Percentiles rank a stretch among this genome's conserved stretches.
Evolutionary conservation across 1,284 basidiomycete genomes (phyloP).

Genomic region (Boletellus dicymbophilus): DNA sequence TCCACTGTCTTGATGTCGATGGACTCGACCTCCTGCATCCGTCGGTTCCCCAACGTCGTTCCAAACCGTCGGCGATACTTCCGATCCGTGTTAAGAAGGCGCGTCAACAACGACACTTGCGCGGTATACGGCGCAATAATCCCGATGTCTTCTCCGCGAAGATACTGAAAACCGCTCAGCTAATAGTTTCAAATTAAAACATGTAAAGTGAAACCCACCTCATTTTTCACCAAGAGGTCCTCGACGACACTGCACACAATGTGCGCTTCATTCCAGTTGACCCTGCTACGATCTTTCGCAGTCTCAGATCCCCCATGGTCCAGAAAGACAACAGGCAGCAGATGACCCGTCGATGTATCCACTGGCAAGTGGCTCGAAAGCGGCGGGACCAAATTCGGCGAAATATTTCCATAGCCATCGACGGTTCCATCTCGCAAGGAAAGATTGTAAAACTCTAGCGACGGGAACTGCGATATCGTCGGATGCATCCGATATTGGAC

Average conservation of each 20-base stretch:
- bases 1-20: slow-evolving; percentile 90
- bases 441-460: slow-evolving; percentile 78
- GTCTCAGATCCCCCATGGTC: slow-evolving; percentile 75
- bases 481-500: slow-evolving; percentile 97
- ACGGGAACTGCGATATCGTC: slow-evolving; percentile 83
- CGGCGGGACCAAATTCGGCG: slow-evolving; percentile 57
- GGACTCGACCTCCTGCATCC: slow-evolving; percentile 60
- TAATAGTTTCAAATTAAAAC: slow-evolving; percentile 2
- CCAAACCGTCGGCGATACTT: slow-evolving; percentile 54
- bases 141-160: slow-evolving; percentile 77
- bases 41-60: slow-evolving; percentile 58
- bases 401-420: slow-evolving; percentile 53
- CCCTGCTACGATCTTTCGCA: slow-evolving; percentile 63
- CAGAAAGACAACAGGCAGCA: slow-evolving; percentile 72
- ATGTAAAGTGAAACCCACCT: slow-evolving; percentile 44
- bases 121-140: slow-evolving; percentile 88
- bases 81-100: slow-evolving; percentile 58
- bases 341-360: slow-evolving; percentile 33
- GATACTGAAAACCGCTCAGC: slow-evolving; percentile 43
- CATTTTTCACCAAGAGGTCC: slow-evolving; percentile 74
- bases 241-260: slow-evolving; percentile 80
- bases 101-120: slow-evolving; percentile 71
- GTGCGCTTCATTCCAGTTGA: slow-evolving; percentile 75
- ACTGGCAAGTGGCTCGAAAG: slow-evolving; percentile 51
- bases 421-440: slow-evolving; percentile 75